Conservation (phyloP, 306 rosid species). For the Quercus engelmannii region DNA sequence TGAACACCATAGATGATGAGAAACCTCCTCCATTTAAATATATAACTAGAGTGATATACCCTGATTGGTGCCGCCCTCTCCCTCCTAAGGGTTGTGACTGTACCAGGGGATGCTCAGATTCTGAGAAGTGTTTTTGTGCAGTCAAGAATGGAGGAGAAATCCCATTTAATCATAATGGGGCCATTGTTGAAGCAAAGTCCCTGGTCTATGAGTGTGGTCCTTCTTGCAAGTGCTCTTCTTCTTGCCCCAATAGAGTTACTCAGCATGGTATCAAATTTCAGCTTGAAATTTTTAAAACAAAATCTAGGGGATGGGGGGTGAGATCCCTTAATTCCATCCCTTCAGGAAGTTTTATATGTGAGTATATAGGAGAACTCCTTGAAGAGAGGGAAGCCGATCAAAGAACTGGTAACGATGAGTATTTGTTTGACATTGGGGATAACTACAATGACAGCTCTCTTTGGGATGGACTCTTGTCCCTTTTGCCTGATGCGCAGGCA, state of each 20-base stretch:
- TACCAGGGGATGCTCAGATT: conserved; percentile 69
- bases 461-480: conserved; percentile 68
- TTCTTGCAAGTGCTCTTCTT: conserved; percentile 68
- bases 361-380: conserved; percentile 89
- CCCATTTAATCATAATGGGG: conserved; percentile 73
- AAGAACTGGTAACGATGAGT: conserved; percentile 82
- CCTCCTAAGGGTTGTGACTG: conserved; percentile 69
- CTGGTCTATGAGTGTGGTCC: conserved; percentile 92
- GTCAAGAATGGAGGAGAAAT: conserved; percentile 79
- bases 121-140: conserved; percentile 63
- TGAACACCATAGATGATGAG: conserved; percentile 75
- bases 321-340: conserved; percentile 85
- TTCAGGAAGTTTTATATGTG: conserved; percentile 90
- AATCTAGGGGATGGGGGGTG: conserved; percentile 89
- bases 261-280: conserved; percentile 79
- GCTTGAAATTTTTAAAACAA: conserved; percentile 84
- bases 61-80: conserved; percentile 51
- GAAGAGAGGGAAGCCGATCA: conserved; percentile 83
- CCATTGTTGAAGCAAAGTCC: conserved; percentile 81
- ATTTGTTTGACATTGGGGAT: conserved; percentile 88
- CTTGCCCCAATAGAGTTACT: conserved; percentile 80
- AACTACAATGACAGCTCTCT: conserved; percentile 47
- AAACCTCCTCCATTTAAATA: conserved; percentile 74
- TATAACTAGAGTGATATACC: conserved; percentile 72
- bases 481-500: conserved; percentile 50